Base-by-base conservation (phyloP, 2,329 filamentous ascomycete species). In the Cercospora zeae-maydis region DNA sequence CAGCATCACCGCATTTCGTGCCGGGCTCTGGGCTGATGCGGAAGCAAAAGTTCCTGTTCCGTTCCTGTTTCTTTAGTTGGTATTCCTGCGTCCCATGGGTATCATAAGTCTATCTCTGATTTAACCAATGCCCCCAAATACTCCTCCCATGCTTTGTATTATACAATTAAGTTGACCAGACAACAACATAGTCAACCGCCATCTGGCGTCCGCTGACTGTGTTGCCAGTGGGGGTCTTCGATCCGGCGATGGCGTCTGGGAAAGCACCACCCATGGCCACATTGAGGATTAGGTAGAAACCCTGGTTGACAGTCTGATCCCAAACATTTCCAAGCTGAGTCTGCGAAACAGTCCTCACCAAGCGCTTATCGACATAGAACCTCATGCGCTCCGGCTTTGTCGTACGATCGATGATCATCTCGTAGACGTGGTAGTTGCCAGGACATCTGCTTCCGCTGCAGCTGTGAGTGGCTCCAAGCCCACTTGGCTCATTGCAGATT, bases 201-300 rank as follows among this genome's bases (percentile, higher is more conserved):
- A 70, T 70, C 37, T 60, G 36, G 45, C 58, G 49, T 14, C 66
- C 67, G 8, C 59, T 51, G 3, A 69, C 63, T 4, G 68, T 70
- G 6, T 13, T 36, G n/a, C 57, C 34, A 30, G 63, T 66, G 30
- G 72, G 72, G 33, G 72, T 74, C n/a, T 62, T 64, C 21, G 49
- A 56, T 13, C 72, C 72, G 47, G 65, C 65, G 4, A 70, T 58
- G 4, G 68, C 70, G 58, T 73, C 66, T 1, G 72, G 72, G 62
- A 72, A 74, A 2, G 66, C 52, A 9, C 72, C 72, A 4, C 72
- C 72, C 37, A 74, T 72, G 6, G 72, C 72, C 9, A 74, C 57
- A 45, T 74, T 72, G 36, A 74, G 42, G 6, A 74, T 64, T 16
- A 74, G 49, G 58, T 68, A 73, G 51, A 67, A 67, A 4, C 70